A percentile compares a stretch with the other conserved stretches of the same genome.
Conservation (phyloP, 2,329 filamentous ascomycete species). For the Aureobasidium zeae region DNA sequence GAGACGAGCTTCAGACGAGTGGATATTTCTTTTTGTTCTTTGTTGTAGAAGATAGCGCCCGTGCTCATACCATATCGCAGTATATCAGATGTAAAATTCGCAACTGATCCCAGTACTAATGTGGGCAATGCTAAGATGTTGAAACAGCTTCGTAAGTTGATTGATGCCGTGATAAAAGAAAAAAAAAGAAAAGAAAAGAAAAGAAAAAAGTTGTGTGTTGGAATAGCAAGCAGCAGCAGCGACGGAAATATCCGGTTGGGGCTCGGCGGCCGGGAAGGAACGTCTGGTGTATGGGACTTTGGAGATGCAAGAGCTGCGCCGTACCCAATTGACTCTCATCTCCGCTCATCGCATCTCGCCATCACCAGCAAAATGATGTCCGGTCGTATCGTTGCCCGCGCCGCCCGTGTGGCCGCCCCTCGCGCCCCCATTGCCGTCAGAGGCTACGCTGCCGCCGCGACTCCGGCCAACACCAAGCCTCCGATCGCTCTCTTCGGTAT, state of each 20-base stretch:
- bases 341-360: slow-evolving; percentile 13
- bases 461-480: slow-evolving; percentile 61
- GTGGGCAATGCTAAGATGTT: no score
- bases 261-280: background rate
- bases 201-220: background rate
- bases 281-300: background rate
- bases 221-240: background rate
- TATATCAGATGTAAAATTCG: slow-evolving; percentile 5
- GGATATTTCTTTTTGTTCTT: slow-evolving; percentile 2
- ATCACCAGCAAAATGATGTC: slow-evolving; percentile 43
- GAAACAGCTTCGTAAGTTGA: no score
- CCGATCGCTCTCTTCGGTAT: slow-evolving; percentile 88
- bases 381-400: slow-evolving; percentile 47
- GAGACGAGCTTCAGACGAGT: background rate
- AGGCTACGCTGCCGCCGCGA: slow-evolving; percentile 58
- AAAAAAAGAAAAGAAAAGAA: background rate
- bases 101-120: slow-evolving; percentile 1
- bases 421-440: slow-evolving; percentile 55
- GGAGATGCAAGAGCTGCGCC: slow-evolving; percentile 7
- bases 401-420: slow-evolving; percentile 46
- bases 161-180: background rate
- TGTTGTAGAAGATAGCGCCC: slow-evolving; percentile 13
- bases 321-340: slow-evolving; percentile 1
- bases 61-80: slow-evolving; percentile 16
- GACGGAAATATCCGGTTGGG: slow-evolving; percentile 2